Evolutionary conservation across 2,329 filamentous ascomycete genomes (phyloP), one percentile per base, ranked within the genome.

Genomic region (Exophiala aquamarina): DNA sequence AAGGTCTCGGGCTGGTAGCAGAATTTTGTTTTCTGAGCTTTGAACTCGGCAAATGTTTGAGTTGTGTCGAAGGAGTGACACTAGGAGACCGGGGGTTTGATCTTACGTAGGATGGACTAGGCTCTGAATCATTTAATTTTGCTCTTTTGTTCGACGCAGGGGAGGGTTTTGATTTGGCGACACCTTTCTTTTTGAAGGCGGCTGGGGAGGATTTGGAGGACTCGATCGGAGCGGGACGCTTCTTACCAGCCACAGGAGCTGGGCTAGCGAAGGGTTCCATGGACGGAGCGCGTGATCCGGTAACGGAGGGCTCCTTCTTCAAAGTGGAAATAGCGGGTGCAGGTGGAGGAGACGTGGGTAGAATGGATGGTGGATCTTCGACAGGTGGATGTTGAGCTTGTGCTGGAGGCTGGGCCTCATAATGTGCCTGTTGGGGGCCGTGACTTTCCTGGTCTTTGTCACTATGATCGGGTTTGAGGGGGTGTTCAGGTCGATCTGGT

Each of bases 21-120:
- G 48, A 54, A 8, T 48, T 52, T 29, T 54, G 49, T 10, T 54
- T 55, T 47, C 55, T 57, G 68, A 91, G 92, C 1, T 60, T 61
- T n/a, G 60, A 61, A 33, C 17, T 33, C 3, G 52, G 53, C 9
- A 44, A 21, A 5, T 48, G 39, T 23, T 50, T 50, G 10, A 55
- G 31, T 9, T 47, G 56, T 10, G 55, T 49, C 20, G 42, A 41
- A 5, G 57, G 56, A 13, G 57, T 56, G 11, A 50, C 57, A 41
- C 56, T 58, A 18, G 57, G 57, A 13, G 57, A 59, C n/a, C 57
- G 56, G 14, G 50, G 48, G 14, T 41, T 41, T 18, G 50, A 55
- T 26, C 52, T 38, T 17, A 39, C 49, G 8, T 26, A 26, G 8
- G 49, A 39, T 17, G 52, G 38, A 40, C 46, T 52, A 19, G 46